Evolutionary conservation across 257 asterid species (phyloP).

Genomic region (Eucommia ulmoides): DNA sequence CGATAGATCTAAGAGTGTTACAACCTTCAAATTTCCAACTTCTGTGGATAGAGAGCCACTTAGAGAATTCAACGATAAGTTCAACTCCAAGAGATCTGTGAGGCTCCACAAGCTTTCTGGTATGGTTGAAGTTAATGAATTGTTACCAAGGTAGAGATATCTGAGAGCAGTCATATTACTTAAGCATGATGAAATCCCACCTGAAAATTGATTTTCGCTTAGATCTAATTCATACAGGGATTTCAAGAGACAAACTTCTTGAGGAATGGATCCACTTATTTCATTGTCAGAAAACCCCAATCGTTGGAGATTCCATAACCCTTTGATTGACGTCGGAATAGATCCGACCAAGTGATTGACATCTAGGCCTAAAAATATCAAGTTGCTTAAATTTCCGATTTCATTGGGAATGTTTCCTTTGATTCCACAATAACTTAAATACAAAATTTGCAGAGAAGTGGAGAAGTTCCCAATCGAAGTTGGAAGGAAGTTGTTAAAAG

Average conservation of each 20-base stretch:
- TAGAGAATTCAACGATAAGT: too few species aligned
- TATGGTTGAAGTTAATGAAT: too few species aligned
- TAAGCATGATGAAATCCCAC: too few species aligned
- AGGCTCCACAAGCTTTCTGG: too few species aligned
- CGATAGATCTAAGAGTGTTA: too few species aligned
- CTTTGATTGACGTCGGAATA: constrained; percentile 5
- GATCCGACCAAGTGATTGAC: constrained; percentile 10
- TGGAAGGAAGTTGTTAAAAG: constrained; percentile 13
- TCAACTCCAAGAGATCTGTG: too few species aligned
- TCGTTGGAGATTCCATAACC: constrained; percentile 4
- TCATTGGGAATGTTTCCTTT: constrained; percentile 12
- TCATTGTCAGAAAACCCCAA: constrained; percentile 2
- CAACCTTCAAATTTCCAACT: too few species aligned
- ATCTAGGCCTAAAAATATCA: not conserved
- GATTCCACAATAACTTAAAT: not conserved
- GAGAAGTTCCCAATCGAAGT: constrained; percentile 16
- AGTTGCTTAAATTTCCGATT: constrained; percentile 8
- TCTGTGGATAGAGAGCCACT: too few species aligned
- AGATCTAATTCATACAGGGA: constrained; percentile 6
- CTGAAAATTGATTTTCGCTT: too few species aligned
- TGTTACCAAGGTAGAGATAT: too few species aligned
- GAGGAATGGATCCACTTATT: constrained; percentile 8
- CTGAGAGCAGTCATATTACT: too few species aligned
- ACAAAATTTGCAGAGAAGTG: not conserved
- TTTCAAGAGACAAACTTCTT: not conserved